A percentile compares a stretch with the other conserved stretches of the same genome.
phyloP scores from a whole-genome alignment of 1,284 basidiomycete species.

The Microbotryum lychnidis-dioicae region DNA sequence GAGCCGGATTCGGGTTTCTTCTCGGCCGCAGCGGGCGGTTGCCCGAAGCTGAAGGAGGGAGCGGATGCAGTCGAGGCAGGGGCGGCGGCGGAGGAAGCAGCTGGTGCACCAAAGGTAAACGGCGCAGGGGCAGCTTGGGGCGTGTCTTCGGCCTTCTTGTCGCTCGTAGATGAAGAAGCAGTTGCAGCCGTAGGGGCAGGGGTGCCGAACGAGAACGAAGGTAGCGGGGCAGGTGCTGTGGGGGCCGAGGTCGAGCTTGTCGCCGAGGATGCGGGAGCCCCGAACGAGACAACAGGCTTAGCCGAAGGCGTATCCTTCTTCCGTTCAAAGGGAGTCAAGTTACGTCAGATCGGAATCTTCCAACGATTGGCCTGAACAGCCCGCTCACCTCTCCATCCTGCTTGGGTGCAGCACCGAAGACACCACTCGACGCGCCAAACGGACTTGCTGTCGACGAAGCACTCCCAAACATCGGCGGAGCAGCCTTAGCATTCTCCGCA shows the following conservation, averaged over 20 bases:
- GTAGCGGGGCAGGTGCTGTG: constrained; percentile 1
- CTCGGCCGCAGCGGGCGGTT: not conserved
- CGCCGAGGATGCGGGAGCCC: not conserved
- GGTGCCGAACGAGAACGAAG: not conserved
- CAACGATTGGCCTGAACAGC: not conserved
- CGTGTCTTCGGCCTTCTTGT: constrained; percentile 4
- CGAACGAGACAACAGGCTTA: constrained; percentile 10
- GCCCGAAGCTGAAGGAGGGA: constrained; percentile 18
- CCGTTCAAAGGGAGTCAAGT: not conserved
- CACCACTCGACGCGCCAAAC: not conserved
- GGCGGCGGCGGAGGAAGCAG: not conserved
- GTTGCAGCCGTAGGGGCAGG: no score
- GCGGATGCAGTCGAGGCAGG: not conserved
- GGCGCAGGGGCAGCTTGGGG: not conserved
- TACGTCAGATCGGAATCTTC: not conserved
- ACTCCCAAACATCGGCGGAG: not conserved
- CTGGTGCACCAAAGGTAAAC: constrained; percentile 13
- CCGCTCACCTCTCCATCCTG: not conserved
- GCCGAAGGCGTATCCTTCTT: not conserved
- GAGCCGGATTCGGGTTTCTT: constrained; percentile 6
- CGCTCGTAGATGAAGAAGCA: not conserved
- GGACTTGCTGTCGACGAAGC: not conserved
- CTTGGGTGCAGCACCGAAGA: not conserved
- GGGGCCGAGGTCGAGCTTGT: not conserved
- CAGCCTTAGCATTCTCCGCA: constrained; percentile 1